Base-by-base conservation (phyloP, 768 basidiomycete species). In the Austroboletus eburneus region DNA sequence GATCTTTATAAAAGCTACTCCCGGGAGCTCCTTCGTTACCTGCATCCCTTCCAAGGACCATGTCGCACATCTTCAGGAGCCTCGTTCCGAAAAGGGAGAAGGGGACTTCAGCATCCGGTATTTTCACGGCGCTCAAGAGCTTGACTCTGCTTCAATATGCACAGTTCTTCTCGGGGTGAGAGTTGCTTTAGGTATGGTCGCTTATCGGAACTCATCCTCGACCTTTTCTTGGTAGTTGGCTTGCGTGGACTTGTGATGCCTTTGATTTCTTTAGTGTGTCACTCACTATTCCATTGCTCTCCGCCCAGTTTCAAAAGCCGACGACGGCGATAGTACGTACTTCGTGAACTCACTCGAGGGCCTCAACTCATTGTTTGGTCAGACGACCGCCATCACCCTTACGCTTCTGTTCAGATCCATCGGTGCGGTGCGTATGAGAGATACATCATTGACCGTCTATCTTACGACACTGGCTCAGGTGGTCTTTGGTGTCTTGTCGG, bases 191-290 rank as follows among this genome's bases (percentile, higher is more conserved):
- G 12, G 40, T 13, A 33, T 53, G 27, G 5, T 41, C 20, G 3
- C 42, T 0, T 23, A 5, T 46, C n/a, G 39, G 46, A 17, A 23
- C 27, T 49, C 9, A 52, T 22, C 29, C 12, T 9, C 35, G 9
- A 12, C 1, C 36, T 33, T 4, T 42, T n/a, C n/a, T n/a, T n/a
- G 3, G 27, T 56, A 85, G 83, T 17, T 91, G 85, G 84, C 68
- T 92, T n/a, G 87, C 88, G 0, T 93, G 91, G 91, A 86, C 81
- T 7, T 83, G 80, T 65, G 90, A 92, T 58, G 87, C 89, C 1
- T 80, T 89, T 57, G 91, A 92, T 63, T 92, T 89, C 69, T 93
- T 92, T 71, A 79, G 79, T 17, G 91, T 85, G 4, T 75, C 82
- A 9, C 75, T 86, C 45, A 77, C 71, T 47, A 71, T 86, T 13